Evolutionary conservation across 2,329 filamentous ascomycete species (phyloP), one percentile per base, ranked within the genome.

Genomic region (Alternaria angustiovoidea): DNA sequence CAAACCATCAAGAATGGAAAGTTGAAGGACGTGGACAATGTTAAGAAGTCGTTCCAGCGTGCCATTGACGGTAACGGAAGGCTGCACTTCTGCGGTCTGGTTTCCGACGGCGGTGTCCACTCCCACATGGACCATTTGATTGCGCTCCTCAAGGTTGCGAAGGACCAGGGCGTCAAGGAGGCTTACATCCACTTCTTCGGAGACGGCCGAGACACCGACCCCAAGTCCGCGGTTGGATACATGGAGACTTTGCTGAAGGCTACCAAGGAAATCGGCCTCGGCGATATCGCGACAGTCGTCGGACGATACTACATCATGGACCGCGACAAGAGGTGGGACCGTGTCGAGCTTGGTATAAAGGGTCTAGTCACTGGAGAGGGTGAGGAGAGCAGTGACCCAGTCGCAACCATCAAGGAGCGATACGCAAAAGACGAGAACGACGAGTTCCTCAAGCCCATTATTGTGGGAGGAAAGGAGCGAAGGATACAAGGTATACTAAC

Each of bases 181-280:
- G 94, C 99, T 73, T 98, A 91, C 84, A 96, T 99, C 77, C 95
- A 99, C 87, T 98, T 98, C 88, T 98, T 99, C 78, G 95, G 93
- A 66, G 95, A 99, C 81, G 95, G 95, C 72, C 92, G 95, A 79
- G 95, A 99, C 78, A 98, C 94, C 68, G 95, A 99, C 79, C 95
- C 95, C 78, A 97, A 97, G 87, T 97, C 93, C 62, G 91, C 91
- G 57, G 89, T 88, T 47, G 91, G 86, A 49, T 97, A 97, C 82
- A 89, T 99, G 88, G 85, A 97, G 81, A 88, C 94, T 78, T 86
- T 99, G 36, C 81, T 97, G 62, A 88, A 91, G 59, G 91, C 89
- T 71, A 88, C 87, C 67, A 89, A 95, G 81, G 92, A 98, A 80
- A 87, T 96, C 68, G 94, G 93, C 44, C 81, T 90, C 65, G 95